Evolutionary conservation across 2,329 filamentous ascomycete species (phyloP), one percentile per base, ranked within the genome.

Genomic region (Claviceps cyperi): DNA sequence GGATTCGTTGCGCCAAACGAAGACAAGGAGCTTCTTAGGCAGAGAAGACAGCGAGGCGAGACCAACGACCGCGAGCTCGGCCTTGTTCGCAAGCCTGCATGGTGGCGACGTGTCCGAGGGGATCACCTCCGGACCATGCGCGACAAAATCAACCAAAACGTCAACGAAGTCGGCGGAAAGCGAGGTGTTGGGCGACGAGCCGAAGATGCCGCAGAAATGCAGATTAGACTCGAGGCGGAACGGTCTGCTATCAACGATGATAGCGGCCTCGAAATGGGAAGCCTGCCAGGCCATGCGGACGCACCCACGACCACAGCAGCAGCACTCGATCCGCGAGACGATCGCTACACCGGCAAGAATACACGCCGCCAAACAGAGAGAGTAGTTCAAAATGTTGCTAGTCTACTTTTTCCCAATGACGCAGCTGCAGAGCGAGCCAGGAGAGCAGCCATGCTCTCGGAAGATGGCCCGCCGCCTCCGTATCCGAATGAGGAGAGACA

Each of bases 1-100:
- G 84, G 83, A 13, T 79, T 76, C 57, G 54, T 74, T n/a, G 75
- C 77, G 32, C 74, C 78, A 19, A 89, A 89, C 56, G 84, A 89
- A 63, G 84, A 89, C 59, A 72, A 71, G 51, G 72, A 80, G 48
- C 71, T 88, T n/a, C 75, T 84, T 36, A 69, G 73, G 32, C 80
- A 84, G 62, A 74, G 84, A 47, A 73, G 76, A 4, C 63, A 70
- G 36, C 75, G 81, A 8, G 80, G 77, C 6, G 67, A 69, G 4
- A 64, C 69, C 22, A 64, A 75, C 17, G 79, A 86, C 59, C 70
- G 69, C 5, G 78, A 83, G 49, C 71, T 86, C 9, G 80, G 81
- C 48, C 64, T 82, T 48, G 68, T 73, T 9, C 67, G 71, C 48
- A 81, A 80, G 60, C 83, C 83, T 0, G 72, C 72, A 5, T 86